Conservation (phyloP, 129 eudicot species). For the Helianthus tuberosus region DNA sequence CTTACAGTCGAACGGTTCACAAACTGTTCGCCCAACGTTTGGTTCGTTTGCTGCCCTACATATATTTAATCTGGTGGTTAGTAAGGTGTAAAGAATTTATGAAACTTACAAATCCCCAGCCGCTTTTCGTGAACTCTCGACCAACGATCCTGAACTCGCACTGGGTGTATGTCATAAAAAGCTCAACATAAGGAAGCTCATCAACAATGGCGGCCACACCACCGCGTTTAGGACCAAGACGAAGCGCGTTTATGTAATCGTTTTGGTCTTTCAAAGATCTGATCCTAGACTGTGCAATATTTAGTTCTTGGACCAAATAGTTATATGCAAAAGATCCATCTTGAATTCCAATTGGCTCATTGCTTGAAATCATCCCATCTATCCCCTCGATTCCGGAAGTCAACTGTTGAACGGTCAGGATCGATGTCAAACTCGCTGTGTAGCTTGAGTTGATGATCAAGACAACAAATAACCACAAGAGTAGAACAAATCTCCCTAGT, state of each 20-base stretch:
- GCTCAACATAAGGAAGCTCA: conserved; percentile 79
- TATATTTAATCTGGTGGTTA: too few relatives aligned
- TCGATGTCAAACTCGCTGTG: conserved; percentile 94
- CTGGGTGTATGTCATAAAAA: conserved; percentile 57
- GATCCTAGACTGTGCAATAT: conserved; percentile 64
- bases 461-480: conserved; percentile 84
- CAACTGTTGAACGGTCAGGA: conserved; percentile 80
- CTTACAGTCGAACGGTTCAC: too few relatives aligned
- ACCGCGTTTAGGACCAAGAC: conserved; percentile 61
- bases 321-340: conserved; percentile 84
- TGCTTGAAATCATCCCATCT: conserved; percentile 60
- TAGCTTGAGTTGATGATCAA: conserved; percentile 86
- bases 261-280: conserved; percentile 48
- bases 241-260: conserved; percentile 56
- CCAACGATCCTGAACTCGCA: conserved; percentile 73
- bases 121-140: conserved; percentile 80
- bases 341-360: conserved; percentile 79
- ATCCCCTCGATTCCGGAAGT: conserved; percentile 66
- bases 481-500: conserved; percentile 73
- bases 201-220: conserved; percentile 89
- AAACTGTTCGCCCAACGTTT: too few relatives aligned
- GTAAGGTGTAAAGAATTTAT: too few relatives aligned
- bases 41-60: not conserved
- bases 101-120: conserved; percentile 93
- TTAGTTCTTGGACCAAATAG: conserved; percentile 63